Percentiles rank a stretch among this genome's conserved stretches.
These are phyloP conservation scores for Tolypocladium paradoxum DNA, from an alignment of 2,329 filamentous ascomycete species.

Conservation along the genomic window DNA sequence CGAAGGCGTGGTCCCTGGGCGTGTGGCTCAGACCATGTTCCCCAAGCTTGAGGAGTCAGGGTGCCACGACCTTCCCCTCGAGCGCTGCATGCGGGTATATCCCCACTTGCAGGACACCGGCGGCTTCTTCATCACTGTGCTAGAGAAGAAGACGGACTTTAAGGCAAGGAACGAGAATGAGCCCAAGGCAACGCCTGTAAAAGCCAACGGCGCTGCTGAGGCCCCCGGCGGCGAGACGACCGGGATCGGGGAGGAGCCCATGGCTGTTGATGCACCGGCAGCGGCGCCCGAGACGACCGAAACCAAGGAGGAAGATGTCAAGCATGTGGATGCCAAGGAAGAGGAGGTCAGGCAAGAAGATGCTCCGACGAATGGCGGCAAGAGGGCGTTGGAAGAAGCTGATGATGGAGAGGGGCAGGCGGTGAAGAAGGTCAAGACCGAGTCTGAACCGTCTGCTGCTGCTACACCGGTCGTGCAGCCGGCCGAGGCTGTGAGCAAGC, in stretches of 20 bases:
- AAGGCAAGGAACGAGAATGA: conserved; percentile 61
- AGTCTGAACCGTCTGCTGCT: conserved; percentile 9
- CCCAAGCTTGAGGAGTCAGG: conserved; percentile 43
- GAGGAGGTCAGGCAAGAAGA: conserved; percentile 12
- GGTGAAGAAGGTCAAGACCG: conserved; percentile 39
- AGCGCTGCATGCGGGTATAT: conserved; percentile 88
- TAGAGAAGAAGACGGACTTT: conserved; percentile 86
- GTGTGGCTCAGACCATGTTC: conserved; percentile 77
- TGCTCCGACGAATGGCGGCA: conserved; percentile 16
- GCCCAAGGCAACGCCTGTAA: conserved; percentile 21
- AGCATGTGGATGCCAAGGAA: conserved; percentile 19
- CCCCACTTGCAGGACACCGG: conserved; percentile 93
- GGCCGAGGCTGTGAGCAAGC: conserved; percentile 18
- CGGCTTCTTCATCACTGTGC: conserved; percentile 91
- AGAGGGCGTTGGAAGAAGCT: conserved; percentile 21
- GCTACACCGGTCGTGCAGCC: conserved; percentile 5
- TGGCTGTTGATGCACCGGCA: background rate
- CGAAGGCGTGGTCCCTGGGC: conserved; percentile 45
- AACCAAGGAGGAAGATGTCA: conserved; percentile 16
- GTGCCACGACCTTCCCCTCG: conserved; percentile 61
- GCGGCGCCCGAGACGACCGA: conserved; percentile 11
- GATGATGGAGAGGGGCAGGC: conserved; percentile 26
- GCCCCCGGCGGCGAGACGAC: conserved; percentile 10
- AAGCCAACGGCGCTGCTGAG: conserved; percentile 3
- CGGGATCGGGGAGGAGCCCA: conserved; percentile 8